Percentiles rank a stretch among this genome's conserved stretches.
These are phyloP conservation scores for Pichia sp. DNA, from an alignment of 1,139 yeast species.

Conservation along the genomic window DNA sequence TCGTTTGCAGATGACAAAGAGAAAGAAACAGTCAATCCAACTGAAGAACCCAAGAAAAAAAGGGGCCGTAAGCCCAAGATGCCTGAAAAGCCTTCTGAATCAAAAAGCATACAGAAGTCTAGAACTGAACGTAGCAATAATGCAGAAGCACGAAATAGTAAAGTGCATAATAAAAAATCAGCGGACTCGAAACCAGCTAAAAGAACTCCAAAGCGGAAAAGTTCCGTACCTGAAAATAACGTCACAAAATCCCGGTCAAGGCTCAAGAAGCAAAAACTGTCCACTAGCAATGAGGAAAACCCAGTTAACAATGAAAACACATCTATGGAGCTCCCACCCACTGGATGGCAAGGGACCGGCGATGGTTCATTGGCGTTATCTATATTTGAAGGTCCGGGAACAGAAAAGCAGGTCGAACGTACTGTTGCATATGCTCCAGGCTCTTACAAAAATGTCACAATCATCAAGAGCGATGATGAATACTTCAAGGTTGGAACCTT, in stretches of 20 bases:
- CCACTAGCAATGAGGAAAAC: background rate
- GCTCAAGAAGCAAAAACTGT: background rate
- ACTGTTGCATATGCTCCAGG: slow-evolving; percentile 69
- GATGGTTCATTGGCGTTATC: slow-evolving; percentile 38
- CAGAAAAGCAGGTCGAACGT: slow-evolving; percentile 41
- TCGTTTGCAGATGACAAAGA: background rate
- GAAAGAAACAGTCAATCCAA: background rate
- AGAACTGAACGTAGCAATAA: background rate
- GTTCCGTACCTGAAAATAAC: too few relatives aligned
- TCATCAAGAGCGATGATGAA: slow-evolving; percentile 45
- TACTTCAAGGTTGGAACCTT: slow-evolving; percentile 61
- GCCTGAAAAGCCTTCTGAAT: background rate
- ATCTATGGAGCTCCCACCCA: slow-evolving; percentile 30
- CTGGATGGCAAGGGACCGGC: slow-evolving; percentile 54
- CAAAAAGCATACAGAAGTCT: background rate
- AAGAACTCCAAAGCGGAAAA: background rate
- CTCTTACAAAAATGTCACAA: slow-evolving; percentile 44
- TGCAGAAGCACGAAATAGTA: background rate
- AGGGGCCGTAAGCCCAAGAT: background rate
- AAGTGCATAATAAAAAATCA: background rate
- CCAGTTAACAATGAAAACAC: background rate
- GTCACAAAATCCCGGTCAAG: background rate
- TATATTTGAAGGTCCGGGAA: slow-evolving; percentile 51
- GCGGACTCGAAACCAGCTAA: background rate
- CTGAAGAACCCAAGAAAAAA: background rate